A percentile compares a stretch with the other conserved stretches of the same genome.
phyloP scores from a whole-genome alignment of 2,329 filamentous ascomycete genomes.

The Curvularia spicifera region DNA sequence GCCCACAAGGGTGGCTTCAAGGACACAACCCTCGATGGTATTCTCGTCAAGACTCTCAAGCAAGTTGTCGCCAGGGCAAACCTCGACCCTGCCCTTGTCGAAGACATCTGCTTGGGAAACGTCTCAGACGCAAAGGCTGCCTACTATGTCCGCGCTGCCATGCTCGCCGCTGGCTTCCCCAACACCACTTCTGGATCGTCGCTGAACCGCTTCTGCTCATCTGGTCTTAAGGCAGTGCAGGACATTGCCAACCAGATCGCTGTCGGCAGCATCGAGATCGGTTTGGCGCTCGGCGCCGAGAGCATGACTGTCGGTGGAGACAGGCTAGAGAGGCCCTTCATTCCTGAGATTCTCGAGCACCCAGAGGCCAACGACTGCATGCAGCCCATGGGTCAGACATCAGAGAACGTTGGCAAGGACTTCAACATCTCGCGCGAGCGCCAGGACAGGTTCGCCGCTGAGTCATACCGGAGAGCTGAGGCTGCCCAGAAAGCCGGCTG shows the following conservation, averaged over 20 bases:
- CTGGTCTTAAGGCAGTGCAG: constrained; percentile 91
- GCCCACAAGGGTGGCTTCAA: constrained; percentile 92
- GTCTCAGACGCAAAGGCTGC: constrained; percentile 85
- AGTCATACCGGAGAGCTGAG: constrained; percentile 88
- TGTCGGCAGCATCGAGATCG: constrained; percentile 80
- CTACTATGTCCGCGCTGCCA: constrained; percentile 88
- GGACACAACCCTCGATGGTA: constrained; percentile 86
- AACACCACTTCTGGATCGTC: constrained; percentile 83
- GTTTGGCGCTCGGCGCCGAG: constrained; percentile 87
- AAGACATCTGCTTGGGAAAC: constrained; percentile 93
- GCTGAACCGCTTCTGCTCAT: constrained; percentile 96
- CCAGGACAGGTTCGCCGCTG: constrained; percentile 86
- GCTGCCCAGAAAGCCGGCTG: constrained; percentile 86
- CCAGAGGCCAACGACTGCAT: constrained; percentile 85
- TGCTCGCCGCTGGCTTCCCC: constrained; percentile 90
- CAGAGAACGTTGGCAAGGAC: constrained; percentile 91
- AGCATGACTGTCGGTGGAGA: constrained; percentile 81
- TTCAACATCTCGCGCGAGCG: constrained; percentile 80
- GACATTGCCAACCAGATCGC: constrained; percentile 91
- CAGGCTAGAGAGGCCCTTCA: constrained; percentile 73
- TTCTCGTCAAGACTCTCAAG: constrained; percentile 83
- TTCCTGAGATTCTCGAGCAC: constrained; percentile 73
- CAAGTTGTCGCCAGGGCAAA: constrained; percentile 68
- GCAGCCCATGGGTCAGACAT: constrained; percentile 97
- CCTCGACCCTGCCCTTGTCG: constrained; percentile 78